phyloP scores from a whole-genome alignment of 371 early-diverging fungal species.

The Phascolomyces articulosus region DNA sequence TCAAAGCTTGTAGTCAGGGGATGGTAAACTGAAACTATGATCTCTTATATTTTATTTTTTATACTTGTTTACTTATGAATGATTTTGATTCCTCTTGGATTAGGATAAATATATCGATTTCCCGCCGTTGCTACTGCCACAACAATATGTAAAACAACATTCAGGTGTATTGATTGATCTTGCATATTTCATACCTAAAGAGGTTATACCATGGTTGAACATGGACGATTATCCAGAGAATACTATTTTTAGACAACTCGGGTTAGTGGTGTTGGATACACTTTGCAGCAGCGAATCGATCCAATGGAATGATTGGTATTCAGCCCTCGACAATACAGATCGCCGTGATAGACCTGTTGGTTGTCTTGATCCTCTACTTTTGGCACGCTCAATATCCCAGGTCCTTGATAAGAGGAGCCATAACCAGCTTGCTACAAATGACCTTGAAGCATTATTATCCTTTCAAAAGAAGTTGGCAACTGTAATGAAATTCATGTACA shows the following conservation, averaged over 20 bases:
- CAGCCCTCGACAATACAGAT: not conserved
- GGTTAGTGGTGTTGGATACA: not conserved
- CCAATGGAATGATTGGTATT: not conserved
- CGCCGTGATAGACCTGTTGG: not conserved
- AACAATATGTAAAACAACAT: not conserved
- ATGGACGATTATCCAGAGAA: not conserved
- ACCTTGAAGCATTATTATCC: not conserved
- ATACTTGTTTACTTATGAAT: not conserved
- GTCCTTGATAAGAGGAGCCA: not conserved
- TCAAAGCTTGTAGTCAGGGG: not conserved
- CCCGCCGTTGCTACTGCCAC: not conserved
- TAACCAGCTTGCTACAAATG: not conserved
- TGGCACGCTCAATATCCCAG: not conserved
- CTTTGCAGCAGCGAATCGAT: conserved; percentile 1
- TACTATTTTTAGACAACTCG: not conserved
- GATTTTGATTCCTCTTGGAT: not conserved
- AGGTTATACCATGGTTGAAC: not conserved
- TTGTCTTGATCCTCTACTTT: not conserved
- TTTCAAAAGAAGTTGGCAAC: not conserved
- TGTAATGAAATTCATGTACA: not conserved
- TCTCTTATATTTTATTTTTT: too few relatives aligned
- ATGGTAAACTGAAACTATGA: too few relatives aligned
- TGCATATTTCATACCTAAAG: not conserved
- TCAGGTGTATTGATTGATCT: not conserved
- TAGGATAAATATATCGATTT: not conserved